Conservation (phyloP, 2,329 filamentous ascomycete genomes). For the Talaromyces sp. region DNA sequence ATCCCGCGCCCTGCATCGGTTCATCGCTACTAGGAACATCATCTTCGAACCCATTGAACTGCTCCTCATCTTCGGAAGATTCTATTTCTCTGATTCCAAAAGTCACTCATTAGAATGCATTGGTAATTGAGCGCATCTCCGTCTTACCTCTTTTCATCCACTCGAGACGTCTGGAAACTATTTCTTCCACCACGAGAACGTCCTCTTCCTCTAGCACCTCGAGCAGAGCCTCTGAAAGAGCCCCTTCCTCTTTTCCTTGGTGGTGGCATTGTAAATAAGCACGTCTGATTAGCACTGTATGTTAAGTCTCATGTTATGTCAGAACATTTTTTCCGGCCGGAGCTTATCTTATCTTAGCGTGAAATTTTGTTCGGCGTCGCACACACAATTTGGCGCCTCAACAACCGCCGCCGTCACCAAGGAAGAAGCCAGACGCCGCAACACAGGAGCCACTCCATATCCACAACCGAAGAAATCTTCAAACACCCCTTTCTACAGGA, state of each 20-base stretch:
- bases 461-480: conserved; percentile 29
- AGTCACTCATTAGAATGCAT: background rate
- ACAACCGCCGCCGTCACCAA: conserved; percentile 18
- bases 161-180: conserved; percentile 37
- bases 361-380: conserved; percentile 37
- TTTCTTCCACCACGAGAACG: conserved; percentile 22
- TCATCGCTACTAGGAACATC: conserved; percentile 36
- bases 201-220: conserved; percentile 6
- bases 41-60: conserved; percentile 23
- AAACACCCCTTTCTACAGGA: conserved; percentile 4
- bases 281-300: background rate
- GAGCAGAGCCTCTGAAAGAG: conserved; percentile 5
- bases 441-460: conserved; percentile 28
- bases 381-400: conserved; percentile 40
- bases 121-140: background rate
- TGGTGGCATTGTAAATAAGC: conserved; percentile 28
- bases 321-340: conserved; percentile 17
- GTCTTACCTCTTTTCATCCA: conserved; percentile 39
- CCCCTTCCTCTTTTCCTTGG: conserved; percentile 31
- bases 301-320: background rate
- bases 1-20: conserved; percentile 39
- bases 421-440: conserved; percentile 21
- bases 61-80: conserved; percentile 23
- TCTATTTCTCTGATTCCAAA: background rate
- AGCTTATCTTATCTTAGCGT: conserved; percentile 49